Base-by-base conservation (phyloP, 2,329 filamentous ascomycete genomes). In the Aspergillus sp. region DNA sequence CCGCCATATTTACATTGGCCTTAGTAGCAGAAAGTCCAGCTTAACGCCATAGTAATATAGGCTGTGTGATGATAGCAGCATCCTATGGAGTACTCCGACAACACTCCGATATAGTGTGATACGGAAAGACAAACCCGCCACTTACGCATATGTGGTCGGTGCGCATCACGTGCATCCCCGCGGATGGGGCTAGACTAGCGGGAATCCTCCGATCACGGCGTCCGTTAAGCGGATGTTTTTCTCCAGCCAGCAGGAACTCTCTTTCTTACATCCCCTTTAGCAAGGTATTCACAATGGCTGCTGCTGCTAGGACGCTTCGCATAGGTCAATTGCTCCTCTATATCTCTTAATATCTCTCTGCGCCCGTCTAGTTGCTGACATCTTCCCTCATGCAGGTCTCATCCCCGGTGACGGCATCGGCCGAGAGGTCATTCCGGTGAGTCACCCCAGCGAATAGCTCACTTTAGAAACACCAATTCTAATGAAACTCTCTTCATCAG, bases 331-430 rank as follows among this genome's bases (percentile, higher is more conserved):
- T 71, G 58, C 48, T 38, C 49, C 55, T 27, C 41, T 19, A 17
- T 48, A 23, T n/a, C 53, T 17, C 3, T 36, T 15, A 51, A 15
- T 6, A 5, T 17, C 27, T 7, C 30, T 27, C 30, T 6, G 27
- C 6, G 30, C 27, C 50, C 53, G 56, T 41, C 56, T 27, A 44
- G 32, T 63, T 42, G 67, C 63, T 67, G 59, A 67, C 55, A 52
- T 56, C 23, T 42, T 23, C 58, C 48, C 54, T 54, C 60, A 23
- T 66, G 52, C 67, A 96, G 93, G 93, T 77, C 90, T 98, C 71
- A 98, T 99, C 76, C 91, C 95, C 71, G 95, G 95, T 74, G 95
- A 99, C 81, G 95, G 95, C 79, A 99, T 99, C 80, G 95, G 95
- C 80, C 91, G 91, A 76, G 95, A 99, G 81, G 95, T 99, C 77